These are phyloP conservation scores for Rhinocladiella similis DNA, from an alignment of 2,329 filamentous ascomycete genomes.

Conservation along the genomic window DNA sequence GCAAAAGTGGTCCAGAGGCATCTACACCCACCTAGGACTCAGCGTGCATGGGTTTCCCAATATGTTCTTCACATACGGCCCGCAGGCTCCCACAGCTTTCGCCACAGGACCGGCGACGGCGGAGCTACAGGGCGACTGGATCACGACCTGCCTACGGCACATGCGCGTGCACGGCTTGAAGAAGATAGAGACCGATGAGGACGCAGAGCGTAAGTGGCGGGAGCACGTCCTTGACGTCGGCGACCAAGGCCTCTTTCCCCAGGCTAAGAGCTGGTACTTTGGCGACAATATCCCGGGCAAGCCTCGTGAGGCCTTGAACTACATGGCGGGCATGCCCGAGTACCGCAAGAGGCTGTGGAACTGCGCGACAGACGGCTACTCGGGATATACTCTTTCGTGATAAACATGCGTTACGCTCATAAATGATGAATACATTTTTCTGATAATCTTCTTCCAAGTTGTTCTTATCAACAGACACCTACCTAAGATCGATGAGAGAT, in stretches of 20 bases:
- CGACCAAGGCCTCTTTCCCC: slow-evolving; percentile 48
- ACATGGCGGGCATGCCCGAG: slow-evolving; percentile 10
- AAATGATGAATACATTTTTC: no score
- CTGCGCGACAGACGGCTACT: no score
- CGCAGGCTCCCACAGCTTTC: slow-evolving; percentile 22
- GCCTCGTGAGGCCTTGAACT: slow-evolving; percentile 48
- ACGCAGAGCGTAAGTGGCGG: slow-evolving; percentile 14
- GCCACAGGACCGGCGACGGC: no score
- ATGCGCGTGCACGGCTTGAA: not conserved
- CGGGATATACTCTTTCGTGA: no score
- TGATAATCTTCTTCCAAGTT: no score
- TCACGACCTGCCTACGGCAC: not conserved
- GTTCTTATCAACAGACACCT: no score
- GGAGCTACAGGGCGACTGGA: not conserved
- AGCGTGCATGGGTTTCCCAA: not conserved
- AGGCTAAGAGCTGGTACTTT: slow-evolving; percentile 57
- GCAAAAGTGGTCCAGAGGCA: not conserved
- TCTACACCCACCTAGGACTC: not conserved
- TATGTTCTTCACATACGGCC: not conserved
- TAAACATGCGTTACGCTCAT: no score
- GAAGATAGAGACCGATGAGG: not conserved
- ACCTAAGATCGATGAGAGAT: no score
- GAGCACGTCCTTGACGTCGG: slow-evolving; percentile 38
- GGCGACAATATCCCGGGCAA: slow-evolving; percentile 57
- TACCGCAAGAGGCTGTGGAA: not conserved